Evolutionary conservation across 768 basidiomycete species (phyloP).

Genomic region (Strobilomyces dryophilus): DNA sequence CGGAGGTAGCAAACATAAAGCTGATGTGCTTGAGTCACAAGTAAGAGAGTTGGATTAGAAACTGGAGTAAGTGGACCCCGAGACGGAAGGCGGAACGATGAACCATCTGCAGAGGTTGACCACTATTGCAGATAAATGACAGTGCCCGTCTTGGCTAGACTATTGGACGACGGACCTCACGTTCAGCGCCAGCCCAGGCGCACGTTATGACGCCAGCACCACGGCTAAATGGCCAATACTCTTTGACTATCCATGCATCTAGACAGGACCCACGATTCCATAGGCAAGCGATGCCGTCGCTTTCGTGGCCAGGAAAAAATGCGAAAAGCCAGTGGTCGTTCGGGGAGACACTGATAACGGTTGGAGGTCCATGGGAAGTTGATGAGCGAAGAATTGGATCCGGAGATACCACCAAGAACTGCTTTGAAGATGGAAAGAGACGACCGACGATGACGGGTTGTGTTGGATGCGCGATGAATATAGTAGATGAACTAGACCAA

Average conservation of each 20-base stretch:
- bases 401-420: constrained; percentile 57
- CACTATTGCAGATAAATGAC: constrained; percentile 41
- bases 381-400: constrained; percentile 43
- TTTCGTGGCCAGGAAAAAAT: constrained; percentile 59
- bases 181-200: constrained; percentile 54
- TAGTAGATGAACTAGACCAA: constrained; percentile 67
- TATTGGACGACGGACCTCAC: constrained; percentile 46
- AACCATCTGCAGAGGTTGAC: constrained; percentile 42
- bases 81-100: constrained; percentile 50
- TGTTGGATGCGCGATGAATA: constrained; percentile 65
- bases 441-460: constrained; percentile 58
- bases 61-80: constrained; percentile 55
- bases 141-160: not conserved
- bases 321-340: constrained; percentile 66
- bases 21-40: constrained; percentile 62
- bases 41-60: constrained; percentile 50
- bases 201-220: constrained; percentile 58
- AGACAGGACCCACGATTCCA: constrained; percentile 59
- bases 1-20: constrained; percentile 54
- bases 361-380: constrained; percentile 54
- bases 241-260: constrained; percentile 58
- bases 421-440: constrained; percentile 66
- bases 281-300: constrained; percentile 58
- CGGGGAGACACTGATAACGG: constrained; percentile 56
- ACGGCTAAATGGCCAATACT: constrained; percentile 50